Percentiles rank a stretch among this genome's conserved stretches.
phyloP scores from a whole-genome alignment of 495 filamentous ascomycete genomes.

The Evansstolkia leycettana region DNA sequence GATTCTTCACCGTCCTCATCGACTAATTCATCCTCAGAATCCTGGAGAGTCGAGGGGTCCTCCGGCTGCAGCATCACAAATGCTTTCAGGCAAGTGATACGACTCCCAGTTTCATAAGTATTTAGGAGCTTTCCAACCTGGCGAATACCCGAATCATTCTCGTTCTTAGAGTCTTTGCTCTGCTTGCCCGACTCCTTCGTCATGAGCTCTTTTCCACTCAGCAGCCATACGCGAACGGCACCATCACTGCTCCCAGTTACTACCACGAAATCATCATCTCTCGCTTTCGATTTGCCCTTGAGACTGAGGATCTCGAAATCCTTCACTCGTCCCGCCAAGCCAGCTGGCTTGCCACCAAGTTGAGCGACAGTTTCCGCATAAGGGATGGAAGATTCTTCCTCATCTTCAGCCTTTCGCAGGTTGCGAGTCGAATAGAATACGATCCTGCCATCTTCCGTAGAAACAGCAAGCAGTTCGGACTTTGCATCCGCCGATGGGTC shows the following conservation, averaged over 20 bases:
- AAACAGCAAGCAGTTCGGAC: conserved; percentile 52
- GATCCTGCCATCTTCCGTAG: conserved; percentile 87
- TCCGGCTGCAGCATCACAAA: conserved; percentile 60
- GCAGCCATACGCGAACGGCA: conserved; percentile 59
- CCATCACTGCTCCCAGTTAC: conserved; percentile 77
- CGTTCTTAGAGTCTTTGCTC: conserved; percentile 24
- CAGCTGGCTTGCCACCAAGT: conserved; percentile 60
- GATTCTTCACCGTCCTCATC: conserved; percentile 31
- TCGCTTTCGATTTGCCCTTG: conserved; percentile 19
- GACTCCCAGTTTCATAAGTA: conserved; percentile 70
- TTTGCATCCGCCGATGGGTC: conserved; percentile 25
- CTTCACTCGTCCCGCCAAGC: conserved; percentile 64
- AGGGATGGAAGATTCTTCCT: conserved; percentile 26
- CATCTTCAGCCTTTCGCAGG: conserved; percentile 18
- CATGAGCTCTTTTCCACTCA: conserved; percentile 26
- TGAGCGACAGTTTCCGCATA: conserved; percentile 53
- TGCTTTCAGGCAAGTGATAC: conserved; percentile 79
- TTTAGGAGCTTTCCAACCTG: conserved; percentile 64
- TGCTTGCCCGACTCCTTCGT: conserved; percentile 10
- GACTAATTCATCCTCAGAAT: conserved; percentile 22
- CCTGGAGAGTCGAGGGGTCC: conserved; percentile 20
- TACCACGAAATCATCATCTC: conserved; percentile 39
- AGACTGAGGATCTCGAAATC: conserved; percentile 61
- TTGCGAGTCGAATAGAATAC: conserved; percentile 66
- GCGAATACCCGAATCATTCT: conserved; percentile 11